Base-by-base conservation (phyloP, 2,329 filamentous ascomycete genomes). In the Tolypocladium album region DNA sequence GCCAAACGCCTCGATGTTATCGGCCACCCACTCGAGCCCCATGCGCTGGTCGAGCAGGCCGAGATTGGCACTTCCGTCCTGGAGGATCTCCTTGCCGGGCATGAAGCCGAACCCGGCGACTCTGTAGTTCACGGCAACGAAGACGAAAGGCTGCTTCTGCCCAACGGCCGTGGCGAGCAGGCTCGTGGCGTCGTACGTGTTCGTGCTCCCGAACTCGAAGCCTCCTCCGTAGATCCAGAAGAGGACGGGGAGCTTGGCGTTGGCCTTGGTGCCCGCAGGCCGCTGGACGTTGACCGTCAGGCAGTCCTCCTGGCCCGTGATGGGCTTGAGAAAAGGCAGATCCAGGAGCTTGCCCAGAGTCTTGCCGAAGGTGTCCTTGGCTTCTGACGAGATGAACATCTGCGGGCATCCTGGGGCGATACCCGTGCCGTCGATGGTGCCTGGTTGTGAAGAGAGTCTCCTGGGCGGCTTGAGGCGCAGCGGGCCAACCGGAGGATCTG, bases 81-180 rank as follows among this genome's bases (percentile, higher is more conserved):
- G 77, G 4, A 87, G 75, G 52, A 91, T 79, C 70, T 91, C 87
- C 58, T 81, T 81, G 8, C 88, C 88, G 0, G 84, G 81, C 69
- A 92, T 68, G 73, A 91, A 92, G 0, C 89, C 89, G 62, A 91
- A 92, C 0, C 85, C 88, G 9, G 82, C 87, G 0, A 89, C 76
- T 2, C 89, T 86, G 73, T 95, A 92, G 74, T 92, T 92, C 68
- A 92, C 84, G 0, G 86, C 82, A 0, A 93, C 89, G 59, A 87
- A 89, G 55, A 95, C 74, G 63, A 93, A 85, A 0, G 87, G 86
- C 72, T 73, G 71, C 0, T 65, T 55, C 58, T 74, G 71, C 3
- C 68, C 61, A 43, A 83, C 68, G 3, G 77, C 81, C 20, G 76
- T 74, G 1, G 68, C 58, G 0, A 86, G 65, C 13, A 84, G 72